phyloP scores from a whole-genome alignment of 2,329 filamentous ascomycete genomes.

The Verticillium tricorpus region DNA sequence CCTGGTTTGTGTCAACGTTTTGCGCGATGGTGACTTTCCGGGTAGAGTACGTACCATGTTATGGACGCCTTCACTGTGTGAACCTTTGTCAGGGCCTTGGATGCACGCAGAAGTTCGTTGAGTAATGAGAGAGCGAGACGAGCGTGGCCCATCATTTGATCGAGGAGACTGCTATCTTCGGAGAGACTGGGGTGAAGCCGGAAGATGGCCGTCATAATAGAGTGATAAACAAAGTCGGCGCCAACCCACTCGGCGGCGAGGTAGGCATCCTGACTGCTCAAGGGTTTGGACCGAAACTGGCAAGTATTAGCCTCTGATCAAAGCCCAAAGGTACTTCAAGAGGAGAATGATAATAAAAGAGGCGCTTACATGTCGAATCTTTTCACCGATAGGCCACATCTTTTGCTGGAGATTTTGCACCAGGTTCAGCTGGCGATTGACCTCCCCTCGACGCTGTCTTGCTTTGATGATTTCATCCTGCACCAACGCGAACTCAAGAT shows the following conservation, averaged over 20 bases:
- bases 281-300: not conserved
- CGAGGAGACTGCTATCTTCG: not conserved
- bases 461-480: constrained; percentile 1
- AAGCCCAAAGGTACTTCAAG: not conserved
- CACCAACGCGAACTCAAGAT: constrained; percentile 1
- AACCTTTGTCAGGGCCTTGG: not conserved
- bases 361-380: constrained; percentile 1
- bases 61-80: not conserved
- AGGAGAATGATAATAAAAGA: too few relatives aligned
- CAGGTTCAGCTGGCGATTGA: not conserved
- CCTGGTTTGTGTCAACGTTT: not conserved
- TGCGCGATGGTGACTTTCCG: not conserved
- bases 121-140: not conserved
- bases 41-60: not conserved
- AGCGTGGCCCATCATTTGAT: constrained; percentile 1
- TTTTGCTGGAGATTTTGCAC: constrained; percentile 2
- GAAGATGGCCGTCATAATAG: constrained; percentile 1
- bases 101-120: not conserved
- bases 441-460: not conserved
- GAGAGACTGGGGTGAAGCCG: not conserved
- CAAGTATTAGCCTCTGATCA: not conserved
- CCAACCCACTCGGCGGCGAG: constrained; percentile 1
- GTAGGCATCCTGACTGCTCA: not conserved
- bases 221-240: constrained; percentile 1
- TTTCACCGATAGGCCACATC: constrained; percentile 2